phyloP scores from a whole-genome alignment of 1,284 basidiomycete genomes.

The Lentinula novae-zelandiae region DNA sequence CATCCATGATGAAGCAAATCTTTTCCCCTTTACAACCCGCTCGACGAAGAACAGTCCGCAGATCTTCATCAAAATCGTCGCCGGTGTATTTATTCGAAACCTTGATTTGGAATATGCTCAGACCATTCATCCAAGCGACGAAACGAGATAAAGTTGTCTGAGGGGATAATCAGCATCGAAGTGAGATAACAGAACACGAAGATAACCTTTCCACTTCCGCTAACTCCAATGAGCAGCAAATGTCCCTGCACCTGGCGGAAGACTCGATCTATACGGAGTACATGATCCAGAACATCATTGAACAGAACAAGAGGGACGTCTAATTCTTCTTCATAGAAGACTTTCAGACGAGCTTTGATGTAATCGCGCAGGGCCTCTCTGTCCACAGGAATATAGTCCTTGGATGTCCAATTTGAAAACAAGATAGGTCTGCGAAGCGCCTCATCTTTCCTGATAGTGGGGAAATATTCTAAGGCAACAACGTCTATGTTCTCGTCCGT shows the following conservation, averaged over 20 bases:
- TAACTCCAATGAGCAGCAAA: slow-evolving; percentile 93
- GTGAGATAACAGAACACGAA: not conserved
- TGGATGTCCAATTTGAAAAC: slow-evolving; percentile 99
- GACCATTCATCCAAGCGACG: slow-evolving; percentile 99
- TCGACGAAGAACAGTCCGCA: slow-evolving; percentile 89
- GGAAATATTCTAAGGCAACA: slow-evolving; percentile 89
- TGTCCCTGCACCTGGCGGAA: slow-evolving; percentile 98
- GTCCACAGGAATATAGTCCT: slow-evolving; percentile 93
- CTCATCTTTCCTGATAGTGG: slow-evolving; percentile 82
- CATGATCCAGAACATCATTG: slow-evolving; percentile 98
- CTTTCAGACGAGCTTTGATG: slow-evolving; percentile 91
- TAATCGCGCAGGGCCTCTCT: slow-evolving; percentile 93
- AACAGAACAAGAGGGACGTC: slow-evolving; percentile 98
- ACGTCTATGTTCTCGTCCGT: slow-evolving; percentile 91
- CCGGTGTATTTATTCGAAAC: slow-evolving; percentile 98
- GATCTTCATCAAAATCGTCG: slow-evolving; percentile 97
- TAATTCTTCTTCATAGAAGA: slow-evolving; percentile 97
- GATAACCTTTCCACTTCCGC: slow-evolving; percentile 92
- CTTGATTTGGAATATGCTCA: slow-evolving; percentile 98
- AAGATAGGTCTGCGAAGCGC: slow-evolving; percentile 88
- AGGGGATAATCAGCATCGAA: slow-evolving; percentile 13
- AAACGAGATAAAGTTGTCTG: slow-evolving; percentile 97
- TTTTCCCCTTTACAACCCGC: slow-evolving; percentile 98
- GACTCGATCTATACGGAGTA: slow-evolving; percentile 97
- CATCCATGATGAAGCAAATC: slow-evolving; percentile 99